phyloP scores from a whole-genome alignment of 1,284 basidiomycete genomes.

The Fomitiporia mediterranea region DNA sequence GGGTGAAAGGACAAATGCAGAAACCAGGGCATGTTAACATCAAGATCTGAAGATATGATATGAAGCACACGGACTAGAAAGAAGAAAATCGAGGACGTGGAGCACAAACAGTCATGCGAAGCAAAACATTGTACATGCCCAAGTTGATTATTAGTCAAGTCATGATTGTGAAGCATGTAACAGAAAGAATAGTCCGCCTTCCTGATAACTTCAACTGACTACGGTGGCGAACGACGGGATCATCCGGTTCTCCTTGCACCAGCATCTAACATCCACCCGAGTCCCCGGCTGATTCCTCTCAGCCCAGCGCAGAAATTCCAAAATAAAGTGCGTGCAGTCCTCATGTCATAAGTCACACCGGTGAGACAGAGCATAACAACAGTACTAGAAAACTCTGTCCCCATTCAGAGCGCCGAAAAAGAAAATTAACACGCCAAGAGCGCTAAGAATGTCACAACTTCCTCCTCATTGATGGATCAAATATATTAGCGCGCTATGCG shows the following conservation, averaged over 20 bases:
- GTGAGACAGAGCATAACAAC: not conserved
- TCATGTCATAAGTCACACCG: not conserved
- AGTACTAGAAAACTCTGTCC: not conserved
- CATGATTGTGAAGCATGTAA: not conserved
- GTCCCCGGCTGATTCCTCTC: not conserved
- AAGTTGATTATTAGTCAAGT: not conserved
- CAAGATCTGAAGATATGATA: not conserved
- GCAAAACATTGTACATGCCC: not conserved
- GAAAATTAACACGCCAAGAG: not conserved
- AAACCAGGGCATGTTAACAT: slow-evolving; percentile 3
- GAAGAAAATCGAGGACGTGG: not conserved
- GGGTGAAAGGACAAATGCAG: slow-evolving; percentile 16
- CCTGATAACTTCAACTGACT: no score
- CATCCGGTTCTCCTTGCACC: not conserved
- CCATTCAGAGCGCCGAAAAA: not conserved
- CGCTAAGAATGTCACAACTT: not conserved
- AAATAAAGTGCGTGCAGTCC: not conserved
- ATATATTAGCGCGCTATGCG: not conserved
- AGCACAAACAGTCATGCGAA: not conserved
- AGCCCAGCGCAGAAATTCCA: no score
- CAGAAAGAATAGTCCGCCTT: no score
- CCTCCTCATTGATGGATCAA: not conserved
- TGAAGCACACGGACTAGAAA: not conserved
- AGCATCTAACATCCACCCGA: not conserved
- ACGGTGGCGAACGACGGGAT: not conserved